Conservation (phyloP, 2,329 filamentous ascomycete genomes). For the Pseudocercospora vitis region DNA sequence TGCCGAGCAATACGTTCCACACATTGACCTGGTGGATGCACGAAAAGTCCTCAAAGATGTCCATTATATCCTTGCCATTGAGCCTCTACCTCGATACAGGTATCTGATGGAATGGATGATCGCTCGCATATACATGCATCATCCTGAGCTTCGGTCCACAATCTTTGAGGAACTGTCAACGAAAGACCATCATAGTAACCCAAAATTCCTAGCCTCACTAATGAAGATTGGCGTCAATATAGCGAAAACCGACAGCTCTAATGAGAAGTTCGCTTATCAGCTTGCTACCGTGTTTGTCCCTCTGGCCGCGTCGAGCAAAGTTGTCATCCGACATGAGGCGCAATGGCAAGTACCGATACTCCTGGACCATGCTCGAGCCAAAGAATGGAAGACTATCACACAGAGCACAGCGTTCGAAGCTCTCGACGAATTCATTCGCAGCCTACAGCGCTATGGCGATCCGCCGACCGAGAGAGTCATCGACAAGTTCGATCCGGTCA, state of each 20-base stretch:
- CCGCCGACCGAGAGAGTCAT: slow-evolving; percentile 41
- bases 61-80: slow-evolving; percentile 45
- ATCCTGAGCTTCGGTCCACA: slow-evolving; percentile 34
- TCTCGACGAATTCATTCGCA: slow-evolving; percentile 47
- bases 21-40: slow-evolving; percentile 24
- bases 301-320: slow-evolving; percentile 50
- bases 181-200: slow-evolving; percentile 48
- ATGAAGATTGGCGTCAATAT: slow-evolving; percentile 50
- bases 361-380: slow-evolving; percentile 42
- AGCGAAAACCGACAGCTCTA: slow-evolving; percentile 40
- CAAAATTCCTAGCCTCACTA: slow-evolving; percentile 49
- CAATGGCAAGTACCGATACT: slow-evolving; percentile 51
- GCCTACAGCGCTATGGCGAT: slow-evolving; percentile 45
- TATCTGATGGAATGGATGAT: slow-evolving; percentile 52
- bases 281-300: slow-evolving; percentile 46
- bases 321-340: slow-evolving; percentile 55
- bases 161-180: slow-evolving; percentile 42
- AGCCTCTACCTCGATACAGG: slow-evolving; percentile 50
- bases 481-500: slow-evolving; percentile 45
- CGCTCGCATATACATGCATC: slow-evolving; percentile 44
- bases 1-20: slow-evolving; percentile 39
- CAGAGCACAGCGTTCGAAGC: slow-evolving; percentile 44
- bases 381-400: slow-evolving; percentile 40
- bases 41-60: slow-evolving; percentile 41
- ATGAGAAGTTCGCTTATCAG: slow-evolving; percentile 41